Percentiles rank a stretch among this genome's conserved stretches.
Evolutionary conservation across 768 basidiomycete genomes (phyloP).

Genomic region (Suillus alpinus): DNA sequence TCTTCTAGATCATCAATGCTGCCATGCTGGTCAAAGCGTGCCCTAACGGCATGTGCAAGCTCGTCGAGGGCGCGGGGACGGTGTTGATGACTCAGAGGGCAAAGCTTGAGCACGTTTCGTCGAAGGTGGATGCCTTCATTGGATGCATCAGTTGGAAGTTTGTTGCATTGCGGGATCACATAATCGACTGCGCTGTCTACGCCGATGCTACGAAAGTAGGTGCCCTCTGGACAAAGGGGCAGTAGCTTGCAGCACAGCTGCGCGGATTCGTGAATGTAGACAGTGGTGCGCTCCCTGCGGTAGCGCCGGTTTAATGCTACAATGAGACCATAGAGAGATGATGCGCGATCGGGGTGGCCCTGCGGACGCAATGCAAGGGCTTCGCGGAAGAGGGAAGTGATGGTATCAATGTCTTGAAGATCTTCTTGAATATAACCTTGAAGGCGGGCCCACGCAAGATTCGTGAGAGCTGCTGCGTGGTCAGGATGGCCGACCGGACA

Average conservation of each 20-base stretch:
- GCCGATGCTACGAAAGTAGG: background rate
- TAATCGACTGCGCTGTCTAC: background rate
- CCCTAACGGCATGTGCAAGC: background rate
- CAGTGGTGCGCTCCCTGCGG: slow-evolving; percentile 2
- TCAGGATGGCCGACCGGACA: background rate
- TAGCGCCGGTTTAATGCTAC: slow-evolving; percentile 7
- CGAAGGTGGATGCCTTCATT: background rate
- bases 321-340: slow-evolving; percentile 11
- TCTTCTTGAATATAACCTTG: background rate
- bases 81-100: background rate
- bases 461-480: background rate
- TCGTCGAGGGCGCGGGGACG: background rate
- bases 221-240: background rate
- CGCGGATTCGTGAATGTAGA: slow-evolving; percentile 15
- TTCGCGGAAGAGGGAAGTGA: background rate
- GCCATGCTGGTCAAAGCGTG: slow-evolving; percentile 4
- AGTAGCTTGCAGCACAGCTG: background rate
- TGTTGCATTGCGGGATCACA: background rate
- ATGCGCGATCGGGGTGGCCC: slow-evolving; percentile 6
- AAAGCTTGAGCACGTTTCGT: background rate
- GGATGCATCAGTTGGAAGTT: background rate
- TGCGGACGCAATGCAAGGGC: slow-evolving; percentile 7
- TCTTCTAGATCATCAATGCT: slow-evolving; percentile 8
- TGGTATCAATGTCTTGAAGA: background rate
- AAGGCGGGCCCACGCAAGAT: slow-evolving; percentile 2